Evolutionary conservation across 306 rosid species (phyloP), one percentile per base, ranked within the genome.

Genomic region (Sechiopsis laciniata): DNA sequence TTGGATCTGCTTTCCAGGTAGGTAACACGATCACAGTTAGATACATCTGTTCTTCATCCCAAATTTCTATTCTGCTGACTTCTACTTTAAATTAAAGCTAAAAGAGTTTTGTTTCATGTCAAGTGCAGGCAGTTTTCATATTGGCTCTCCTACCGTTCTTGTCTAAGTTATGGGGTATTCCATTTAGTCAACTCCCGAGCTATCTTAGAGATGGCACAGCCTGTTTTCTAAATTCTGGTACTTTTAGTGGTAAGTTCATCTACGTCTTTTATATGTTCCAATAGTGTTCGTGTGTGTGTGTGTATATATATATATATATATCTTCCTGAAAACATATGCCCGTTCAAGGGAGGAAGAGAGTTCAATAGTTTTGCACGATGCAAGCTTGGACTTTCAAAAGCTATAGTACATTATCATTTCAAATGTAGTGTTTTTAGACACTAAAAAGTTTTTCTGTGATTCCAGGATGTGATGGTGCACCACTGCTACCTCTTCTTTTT

Each of bases 1-100:
- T 82, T 16, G 97, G 97, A 79, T 92, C 96, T 70, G 96, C 90
- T 76, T 92, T 85, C 82, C 96, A 92, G 80, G 97, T 92, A 81
- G 70, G 92, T 76, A 72, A 75, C 78, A 32, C 72, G 62, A 66
- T 61, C 24, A 53, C 24, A 53, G 32, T 22, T 77, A 32, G 10
- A 40, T 55, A 24, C 68, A 50, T 46, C 32, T 58, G 24, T 37
- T 20, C 24, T 22, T 58, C 10, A 40, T 37, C 14, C 76, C 53
- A 26, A 17, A 15, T 51, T 15, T 9, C 17, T 55, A 26, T 26
- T 66, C 6, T 55, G 66, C 54, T 50, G 14, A 48, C 52, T 50
- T 50, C 48, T 6, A 15, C 69, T 75, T 37, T 6, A 32, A 68
- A 67, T 52, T 48, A 59, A 70, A 59, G 64, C 74, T 82, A 77